These are phyloP conservation scores for Lathyrus oleraceus DNA, from an alignment of 306 rosid genomes.

Conservation along the genomic window DNA sequence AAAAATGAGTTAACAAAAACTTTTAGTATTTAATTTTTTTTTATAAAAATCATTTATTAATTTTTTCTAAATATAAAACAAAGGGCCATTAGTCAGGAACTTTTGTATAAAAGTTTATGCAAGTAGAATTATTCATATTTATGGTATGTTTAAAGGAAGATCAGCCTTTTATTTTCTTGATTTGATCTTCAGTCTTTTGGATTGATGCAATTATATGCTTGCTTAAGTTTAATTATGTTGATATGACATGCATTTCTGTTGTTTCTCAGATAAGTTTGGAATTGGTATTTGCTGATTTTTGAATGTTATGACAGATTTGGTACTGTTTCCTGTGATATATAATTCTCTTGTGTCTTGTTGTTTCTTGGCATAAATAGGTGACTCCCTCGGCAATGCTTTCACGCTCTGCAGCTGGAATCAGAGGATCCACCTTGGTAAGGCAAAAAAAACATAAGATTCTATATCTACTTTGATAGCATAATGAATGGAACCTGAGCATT, in stretches of 20 bases:
- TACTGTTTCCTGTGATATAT: slow-evolving; percentile 8
- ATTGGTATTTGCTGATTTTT: slow-evolving; percentile 1
- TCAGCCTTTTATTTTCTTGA: not conserved
- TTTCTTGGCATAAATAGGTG: slow-evolving; percentile 60
- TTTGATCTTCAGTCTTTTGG: slow-evolving; percentile 8
- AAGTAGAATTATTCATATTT: not conserved
- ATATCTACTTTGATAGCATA: slow-evolving; percentile 16
- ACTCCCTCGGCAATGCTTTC: slow-evolving; percentile 92
- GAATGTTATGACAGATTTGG: slow-evolving; percentile 5
- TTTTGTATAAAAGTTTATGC: slow-evolving; percentile 13
- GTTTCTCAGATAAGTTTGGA: slow-evolving; percentile 16
- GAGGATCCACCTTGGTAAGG: slow-evolving; percentile 90
- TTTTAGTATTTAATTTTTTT: no score
- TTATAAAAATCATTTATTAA: no score
- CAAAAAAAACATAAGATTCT: not conserved
- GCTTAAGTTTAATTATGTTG: slow-evolving; percentile 28
- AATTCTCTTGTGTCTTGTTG: slow-evolving; percentile 6
- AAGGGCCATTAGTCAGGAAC: not conserved
- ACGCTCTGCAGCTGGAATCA: slow-evolving; percentile 89
- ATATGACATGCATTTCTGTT: not conserved
- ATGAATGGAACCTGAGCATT: slow-evolving; percentile 8
- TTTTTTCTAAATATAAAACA: no score
- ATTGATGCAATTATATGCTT: not conserved
- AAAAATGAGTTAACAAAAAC: no score
- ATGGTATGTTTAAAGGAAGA: slow-evolving; percentile 18